A percentile compares a stretch with the other conserved stretches of the same genome.
These are phyloP conservation scores for Mortierella sp. DNA, from an alignment of 371 early-diverging fungal genomes.

Conservation along the genomic window DNA sequence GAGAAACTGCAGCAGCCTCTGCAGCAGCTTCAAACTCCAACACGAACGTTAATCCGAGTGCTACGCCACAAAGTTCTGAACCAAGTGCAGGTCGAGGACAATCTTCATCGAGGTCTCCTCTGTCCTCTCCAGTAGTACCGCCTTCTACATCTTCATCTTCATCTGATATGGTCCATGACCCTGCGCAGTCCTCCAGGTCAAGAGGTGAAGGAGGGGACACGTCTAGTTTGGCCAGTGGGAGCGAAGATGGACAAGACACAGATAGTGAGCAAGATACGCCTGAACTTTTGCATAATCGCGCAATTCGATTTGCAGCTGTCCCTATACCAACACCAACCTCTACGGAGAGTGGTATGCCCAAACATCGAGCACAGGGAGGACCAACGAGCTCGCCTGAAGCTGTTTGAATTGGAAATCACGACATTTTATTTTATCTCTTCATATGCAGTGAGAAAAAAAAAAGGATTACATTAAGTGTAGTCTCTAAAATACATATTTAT, in stretches of 20 bases:
- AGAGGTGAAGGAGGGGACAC: constrained; percentile 5
- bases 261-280: constrained; percentile 36
- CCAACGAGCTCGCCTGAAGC: constrained; percentile 20
- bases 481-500: no score
- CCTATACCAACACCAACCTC: constrained; percentile 19
- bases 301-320: constrained; percentile 29
- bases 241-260: constrained; percentile 3
- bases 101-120: constrained; percentile 1
- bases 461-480: background rate
- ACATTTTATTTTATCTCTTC: background rate
- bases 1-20: constrained; percentile 36
- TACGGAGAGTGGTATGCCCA: constrained; percentile 17
- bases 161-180: constrained; percentile 5
- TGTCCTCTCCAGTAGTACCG: constrained; percentile 11
- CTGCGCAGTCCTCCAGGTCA: background rate
- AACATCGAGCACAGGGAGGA: constrained; percentile 34
- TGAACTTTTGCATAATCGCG: constrained; percentile 33
- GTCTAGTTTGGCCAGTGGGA: constrained; percentile 10
- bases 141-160: constrained; percentile 13
- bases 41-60: background rate
- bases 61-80: background rate
- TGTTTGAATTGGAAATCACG: constrained; percentile 18
- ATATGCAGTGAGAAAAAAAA: background rate
- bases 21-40: constrained; percentile 1
- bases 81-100: background rate